Base-by-base conservation (phyloP, 2,329 filamentous ascomycete genomes). In the Alternaria sp. region DNA sequence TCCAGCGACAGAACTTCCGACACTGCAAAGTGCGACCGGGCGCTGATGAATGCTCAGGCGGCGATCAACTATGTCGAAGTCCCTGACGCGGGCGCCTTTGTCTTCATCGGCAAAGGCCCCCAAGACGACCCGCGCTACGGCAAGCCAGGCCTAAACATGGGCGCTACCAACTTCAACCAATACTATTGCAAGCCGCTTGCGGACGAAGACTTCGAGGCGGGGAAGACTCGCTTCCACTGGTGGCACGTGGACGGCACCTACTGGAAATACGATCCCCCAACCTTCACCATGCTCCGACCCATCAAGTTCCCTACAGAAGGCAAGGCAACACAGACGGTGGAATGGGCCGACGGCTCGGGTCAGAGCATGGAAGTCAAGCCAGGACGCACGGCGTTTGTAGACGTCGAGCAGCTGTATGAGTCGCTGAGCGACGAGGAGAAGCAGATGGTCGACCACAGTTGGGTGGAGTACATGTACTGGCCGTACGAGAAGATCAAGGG, bases 391-490 rank as follows among this genome's bases (percentile, higher is more conserved):
- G 57, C 57, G 26, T 54, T 54, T 28, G 49, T 59, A 15, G 26
- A 46, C 15, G 49, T 53, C 12, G 57, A 59, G 21, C 28, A 55
- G 10, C 45, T 55, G 50, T 59, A 49, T 47, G 43, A 59, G 7
- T 54, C 54, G 43, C 26, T 55, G n/a, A 55, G 57, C 28, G 50
- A 59, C 12, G 57, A 59, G 40, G 50, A 59, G 17, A 59, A 55
- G 49, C 53, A 40, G 26, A 59, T 11, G 5, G 50, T 40, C 4
- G 50, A 59, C 28, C 43, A 55, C 21, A 55, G 50, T n/a, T 59
- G 21, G 57, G 57, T 54, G 9, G 28, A 59, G 43, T 59, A 50
- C 32, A 61, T 50, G 44, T 50, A 57, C 11, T 44, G 13, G 43
- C 58, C 32, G 1, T 56, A 43, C 15, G 51, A 60, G n/a, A 43